Conservation (phyloP, 306 rosid genomes). For the Trifolium subterraneum region DNA sequence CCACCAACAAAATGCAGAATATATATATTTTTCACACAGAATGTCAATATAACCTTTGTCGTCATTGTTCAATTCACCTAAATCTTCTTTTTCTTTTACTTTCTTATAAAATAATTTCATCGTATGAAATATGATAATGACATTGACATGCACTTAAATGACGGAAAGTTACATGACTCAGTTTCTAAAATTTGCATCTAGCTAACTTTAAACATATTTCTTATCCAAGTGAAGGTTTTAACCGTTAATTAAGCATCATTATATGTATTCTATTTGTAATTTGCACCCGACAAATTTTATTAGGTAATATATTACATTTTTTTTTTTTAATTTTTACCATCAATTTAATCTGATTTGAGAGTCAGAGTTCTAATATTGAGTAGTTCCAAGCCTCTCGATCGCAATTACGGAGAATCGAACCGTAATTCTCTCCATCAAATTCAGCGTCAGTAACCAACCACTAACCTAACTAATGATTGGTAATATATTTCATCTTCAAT, state of each 20-base stretch:
- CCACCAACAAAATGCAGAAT: constrained; percentile 34
- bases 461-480: no score
- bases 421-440: no score
- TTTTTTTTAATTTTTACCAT: no score
- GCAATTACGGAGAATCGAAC: no score
- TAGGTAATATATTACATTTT: no score
- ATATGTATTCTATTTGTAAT: no score
- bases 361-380: no score
- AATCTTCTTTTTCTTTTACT: not conserved
- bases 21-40: constrained; percentile 3
- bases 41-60: constrained; percentile 27
- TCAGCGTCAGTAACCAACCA: no score
- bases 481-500: no score
- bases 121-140: not conserved
- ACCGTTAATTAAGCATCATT: not conserved
- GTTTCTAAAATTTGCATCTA: not conserved
- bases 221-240: not conserved
- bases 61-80: not conserved
- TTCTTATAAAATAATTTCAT: not conserved
- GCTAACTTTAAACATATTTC: not conserved
- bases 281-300: no score
- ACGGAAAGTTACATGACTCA: not conserved
- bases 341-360: no score
- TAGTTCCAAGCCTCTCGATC: no score
- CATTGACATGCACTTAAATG: not conserved